These are phyloP conservation scores for Pseudogymnoascus verrucosus DNA, from an alignment of 2,329 filamentous ascomycete species.

Conservation along the genomic window DNA sequence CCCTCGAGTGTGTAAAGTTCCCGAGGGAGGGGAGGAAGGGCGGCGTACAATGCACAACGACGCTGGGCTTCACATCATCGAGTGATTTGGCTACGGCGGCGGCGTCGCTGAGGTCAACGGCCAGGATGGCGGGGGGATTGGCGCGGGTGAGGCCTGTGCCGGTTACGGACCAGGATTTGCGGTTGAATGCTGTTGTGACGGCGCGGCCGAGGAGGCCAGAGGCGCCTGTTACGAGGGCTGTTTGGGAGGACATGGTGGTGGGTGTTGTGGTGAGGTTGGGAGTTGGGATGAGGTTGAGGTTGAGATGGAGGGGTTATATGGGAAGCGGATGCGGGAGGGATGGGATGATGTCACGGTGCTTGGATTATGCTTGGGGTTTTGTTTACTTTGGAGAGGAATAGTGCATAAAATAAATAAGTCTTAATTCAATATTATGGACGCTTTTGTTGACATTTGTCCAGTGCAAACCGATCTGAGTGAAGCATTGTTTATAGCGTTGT, in stretches of 20 bases:
- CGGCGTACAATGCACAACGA: constrained; percentile 69
- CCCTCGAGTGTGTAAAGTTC: background rate
- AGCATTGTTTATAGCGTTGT: background rate
- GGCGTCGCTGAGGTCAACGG: constrained; percentile 26
- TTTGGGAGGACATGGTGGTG: constrained; percentile 31
- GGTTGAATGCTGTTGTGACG: constrained; percentile 62
- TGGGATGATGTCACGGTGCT: constrained; percentile 3
- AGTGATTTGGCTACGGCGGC: constrained; percentile 42
- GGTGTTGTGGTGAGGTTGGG: constrained; percentile 11
- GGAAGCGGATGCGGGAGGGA: background rate
- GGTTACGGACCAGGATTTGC: constrained; percentile 59
- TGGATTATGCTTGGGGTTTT: background rate
- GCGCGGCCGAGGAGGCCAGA: constrained; percentile 77
- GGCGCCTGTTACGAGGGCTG: constrained; percentile 72
- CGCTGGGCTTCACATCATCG: constrained; percentile 53
- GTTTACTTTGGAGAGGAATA: background rate
- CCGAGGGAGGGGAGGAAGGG: background rate
- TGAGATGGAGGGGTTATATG: background rate
- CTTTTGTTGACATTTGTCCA: background rate
- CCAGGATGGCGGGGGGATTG: constrained; percentile 57
- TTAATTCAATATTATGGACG: background rate
- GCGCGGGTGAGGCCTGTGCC: constrained; percentile 70
- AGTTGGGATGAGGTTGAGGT: background rate
- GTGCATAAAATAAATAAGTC: too few relatives aligned
- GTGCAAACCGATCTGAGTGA: background rate